Evolutionary conservation across 1,284 basidiomycete genomes (phyloP).

Genomic region (Thelephora terrestris): DNA sequence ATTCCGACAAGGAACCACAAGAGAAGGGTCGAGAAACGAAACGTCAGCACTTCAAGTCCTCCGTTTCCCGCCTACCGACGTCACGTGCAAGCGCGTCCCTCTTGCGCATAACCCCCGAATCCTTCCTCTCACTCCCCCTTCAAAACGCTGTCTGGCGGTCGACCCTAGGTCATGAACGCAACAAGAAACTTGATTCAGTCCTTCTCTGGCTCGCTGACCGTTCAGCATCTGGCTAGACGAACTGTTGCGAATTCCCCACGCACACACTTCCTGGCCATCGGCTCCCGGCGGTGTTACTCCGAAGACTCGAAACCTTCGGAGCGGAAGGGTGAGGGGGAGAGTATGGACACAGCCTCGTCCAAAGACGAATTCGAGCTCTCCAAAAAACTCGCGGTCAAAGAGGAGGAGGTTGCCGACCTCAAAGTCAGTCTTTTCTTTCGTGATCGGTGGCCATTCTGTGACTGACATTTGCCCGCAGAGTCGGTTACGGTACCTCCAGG

Average conservation of each 20-base stretch:
- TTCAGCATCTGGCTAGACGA: slow-evolving; percentile 30
- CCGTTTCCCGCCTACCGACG: slow-evolving; percentile 15
- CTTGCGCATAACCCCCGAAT: slow-evolving; percentile 6
- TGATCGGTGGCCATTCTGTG: neutral
- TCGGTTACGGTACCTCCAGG: slow-evolving; percentile 81
- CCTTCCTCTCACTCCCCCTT: slow-evolving; percentile 9
- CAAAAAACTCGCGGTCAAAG: slow-evolving; percentile 57
- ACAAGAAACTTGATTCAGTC: slow-evolving; percentile 42
- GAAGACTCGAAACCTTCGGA: slow-evolving; percentile 29
- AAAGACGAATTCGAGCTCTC: slow-evolving; percentile 26
- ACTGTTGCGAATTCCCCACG: slow-evolving; percentile 12
- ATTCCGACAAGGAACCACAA: neutral
- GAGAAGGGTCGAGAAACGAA: neutral
- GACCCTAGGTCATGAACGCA: slow-evolving; percentile 33
- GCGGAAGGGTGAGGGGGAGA: slow-evolving; percentile 20
- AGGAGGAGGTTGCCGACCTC: slow-evolving; percentile 63
- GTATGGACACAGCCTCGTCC: slow-evolving; percentile 23
- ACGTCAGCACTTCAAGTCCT: neutral
- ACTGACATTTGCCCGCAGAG: slow-evolving; percentile 34
- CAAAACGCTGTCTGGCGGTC: neutral
- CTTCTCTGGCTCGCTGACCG: slow-evolving; percentile 43
- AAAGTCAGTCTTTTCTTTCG: slow-evolving; percentile 40
- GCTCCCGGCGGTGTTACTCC: slow-evolving; percentile 34
- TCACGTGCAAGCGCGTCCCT: slow-evolving; percentile 5
- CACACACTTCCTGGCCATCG: slow-evolving; percentile 3